phyloP scores from a whole-genome alignment of 345 rosid genomes.

The Jatropha curcas region DNA sequence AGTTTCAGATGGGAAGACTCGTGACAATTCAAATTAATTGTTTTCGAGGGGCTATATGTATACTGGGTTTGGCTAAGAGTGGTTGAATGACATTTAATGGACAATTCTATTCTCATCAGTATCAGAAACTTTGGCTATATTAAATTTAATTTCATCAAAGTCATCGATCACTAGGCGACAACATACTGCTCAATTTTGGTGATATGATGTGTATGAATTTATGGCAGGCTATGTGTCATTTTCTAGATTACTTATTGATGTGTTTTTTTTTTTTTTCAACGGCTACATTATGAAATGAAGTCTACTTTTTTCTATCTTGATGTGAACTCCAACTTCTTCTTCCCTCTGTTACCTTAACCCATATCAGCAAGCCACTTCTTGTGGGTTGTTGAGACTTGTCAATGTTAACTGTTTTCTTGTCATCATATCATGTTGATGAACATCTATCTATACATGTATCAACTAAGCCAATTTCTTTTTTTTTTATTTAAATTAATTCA shows the following conservation, averaged over 20 bases:
- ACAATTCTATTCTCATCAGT: conserved; percentile 1
- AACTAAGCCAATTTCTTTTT: too few relatives aligned
- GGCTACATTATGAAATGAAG: too few relatives aligned
- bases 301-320: background rate
- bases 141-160: background rate
- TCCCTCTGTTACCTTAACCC: background rate
- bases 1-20: background rate
- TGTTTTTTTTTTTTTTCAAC: background rate
- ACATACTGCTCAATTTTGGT: background rate
- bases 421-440: too few relatives aligned
- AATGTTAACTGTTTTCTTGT: too few relatives aligned
- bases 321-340: background rate
- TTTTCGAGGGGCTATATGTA: background rate
- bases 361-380: background rate
- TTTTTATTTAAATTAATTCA: too few relatives aligned
- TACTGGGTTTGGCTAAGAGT: background rate
- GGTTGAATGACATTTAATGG: conserved; percentile 13
- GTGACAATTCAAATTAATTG: background rate
- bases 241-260: background rate
- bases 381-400: too few relatives aligned
- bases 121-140: background rate
- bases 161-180: conserved; percentile 1
- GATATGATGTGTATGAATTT: background rate
- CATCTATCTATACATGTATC: too few relatives aligned
- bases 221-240: background rate